Evolutionary conservation across 1,139 yeast genomes (phyloP).

Genomic region (Maudiozyma humilis): DNA sequence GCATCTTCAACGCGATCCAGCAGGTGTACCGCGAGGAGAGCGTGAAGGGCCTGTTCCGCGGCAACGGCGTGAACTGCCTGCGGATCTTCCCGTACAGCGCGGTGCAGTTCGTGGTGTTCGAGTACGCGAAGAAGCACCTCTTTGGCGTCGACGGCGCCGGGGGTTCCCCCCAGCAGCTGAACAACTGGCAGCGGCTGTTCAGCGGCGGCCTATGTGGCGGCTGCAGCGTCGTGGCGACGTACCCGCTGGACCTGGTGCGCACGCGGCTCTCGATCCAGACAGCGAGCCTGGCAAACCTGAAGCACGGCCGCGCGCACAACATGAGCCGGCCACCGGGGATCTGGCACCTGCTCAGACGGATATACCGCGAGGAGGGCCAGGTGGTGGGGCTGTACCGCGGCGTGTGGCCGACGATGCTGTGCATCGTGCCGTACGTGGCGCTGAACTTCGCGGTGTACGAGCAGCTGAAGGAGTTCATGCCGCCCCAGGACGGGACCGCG

Average conservation of each 20-base stretch:
- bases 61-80: slow-evolving; percentile 82
- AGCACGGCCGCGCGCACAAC: slow-evolving; percentile 37
- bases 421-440: slow-evolving; percentile 95
- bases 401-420: slow-evolving; percentile 76
- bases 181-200: slow-evolving; percentile 48
- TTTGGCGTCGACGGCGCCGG: slow-evolving; percentile 33
- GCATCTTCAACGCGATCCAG: slow-evolving; percentile 65
- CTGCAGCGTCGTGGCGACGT: slow-evolving; percentile 72
- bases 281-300: slow-evolving; percentile 54
- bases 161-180: slow-evolving; percentile 8
- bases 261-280: slow-evolving; percentile 87
- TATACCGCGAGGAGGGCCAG: slow-evolving; percentile 76
- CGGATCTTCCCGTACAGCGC: slow-evolving; percentile 92
- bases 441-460: slow-evolving; percentile 88
- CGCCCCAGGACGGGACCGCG: slow-evolving; percentile 33
- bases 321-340: slow-evolving; percentile 58
- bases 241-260: slow-evolving; percentile 85
- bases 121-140: slow-evolving; percentile 50
- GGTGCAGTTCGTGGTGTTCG: slow-evolving; percentile 84
- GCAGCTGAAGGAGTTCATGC: slow-evolving; percentile 50
- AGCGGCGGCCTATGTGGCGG: slow-evolving; percentile 83
- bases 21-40: slow-evolving; percentile 90
- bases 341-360: slow-evolving; percentile 45
- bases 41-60: slow-evolving; percentile 77
- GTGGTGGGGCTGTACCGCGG: slow-evolving; percentile 73